Evolutionary conservation across 2,329 filamentous ascomycete species (phyloP).

Genomic region (Aspergillus sclerotialis): DNA sequence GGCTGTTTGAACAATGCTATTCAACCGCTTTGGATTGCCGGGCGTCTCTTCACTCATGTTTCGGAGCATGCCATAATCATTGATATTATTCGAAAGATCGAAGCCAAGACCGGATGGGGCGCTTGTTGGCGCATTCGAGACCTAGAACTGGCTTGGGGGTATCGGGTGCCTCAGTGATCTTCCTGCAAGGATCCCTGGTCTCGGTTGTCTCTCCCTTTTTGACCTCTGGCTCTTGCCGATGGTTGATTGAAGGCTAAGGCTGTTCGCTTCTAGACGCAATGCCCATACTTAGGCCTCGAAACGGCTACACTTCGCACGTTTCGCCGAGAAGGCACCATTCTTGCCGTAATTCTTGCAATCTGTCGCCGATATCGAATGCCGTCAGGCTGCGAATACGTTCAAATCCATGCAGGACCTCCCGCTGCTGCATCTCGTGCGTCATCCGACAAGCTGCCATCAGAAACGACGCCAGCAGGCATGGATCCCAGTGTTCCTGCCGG

Average conservation of each 20-base stretch:
- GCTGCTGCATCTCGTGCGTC: slow-evolving; percentile 45
- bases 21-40: slow-evolving; percentile 52
- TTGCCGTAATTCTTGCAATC: slow-evolving; percentile 11
- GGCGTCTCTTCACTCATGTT: slow-evolving; percentile 46
- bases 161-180: too few relatives aligned
- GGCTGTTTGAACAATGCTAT: slow-evolving; percentile 53
- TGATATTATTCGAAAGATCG: slow-evolving; percentile 41
- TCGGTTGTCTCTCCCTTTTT: too few relatives aligned
- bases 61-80: slow-evolving; percentile 34
- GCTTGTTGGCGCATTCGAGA: slow-evolving; percentile 49
- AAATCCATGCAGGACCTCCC: slow-evolving; percentile 35
- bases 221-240: too few relatives aligned
- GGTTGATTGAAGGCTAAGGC: background rate
- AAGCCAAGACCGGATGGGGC: slow-evolving; percentile 48
- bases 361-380: slow-evolving; percentile 31
- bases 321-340: slow-evolving; percentile 16
- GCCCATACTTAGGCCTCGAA: background rate
- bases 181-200: too few relatives aligned
- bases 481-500: slow-evolving; percentile 42
- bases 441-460: slow-evolving; percentile 40
- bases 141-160: slow-evolving; percentile 36
- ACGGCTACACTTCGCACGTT: too few relatives aligned
- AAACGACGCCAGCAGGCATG: slow-evolving; percentile 41
- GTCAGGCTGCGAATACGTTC: slow-evolving; percentile 34
- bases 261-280: background rate